Evolutionary conservation across 2,329 filamentous ascomycete genomes (phyloP).

Genomic region (Rhinocladiella similis): DNA sequence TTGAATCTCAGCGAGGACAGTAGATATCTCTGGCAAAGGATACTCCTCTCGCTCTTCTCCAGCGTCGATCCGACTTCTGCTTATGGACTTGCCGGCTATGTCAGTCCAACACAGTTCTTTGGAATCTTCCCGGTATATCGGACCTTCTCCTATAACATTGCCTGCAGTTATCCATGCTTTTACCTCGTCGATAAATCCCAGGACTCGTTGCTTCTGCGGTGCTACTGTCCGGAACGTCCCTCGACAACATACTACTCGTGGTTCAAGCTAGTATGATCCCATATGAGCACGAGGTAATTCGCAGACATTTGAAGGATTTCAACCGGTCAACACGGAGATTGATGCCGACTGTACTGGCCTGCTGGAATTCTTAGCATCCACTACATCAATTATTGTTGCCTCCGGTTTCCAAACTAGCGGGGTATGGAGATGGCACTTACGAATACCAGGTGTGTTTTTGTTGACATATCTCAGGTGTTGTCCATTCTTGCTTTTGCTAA

Average conservation of each 20-base stretch:
- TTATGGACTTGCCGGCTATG: neutral
- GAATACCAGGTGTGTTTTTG: too few species aligned
- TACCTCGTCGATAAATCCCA: neutral
- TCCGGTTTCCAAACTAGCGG: too few species aligned
- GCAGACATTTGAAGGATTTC: neutral
- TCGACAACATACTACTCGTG: neutral
- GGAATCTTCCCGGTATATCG: neutral
- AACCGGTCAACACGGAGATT: neutral
- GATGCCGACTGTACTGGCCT: neutral
- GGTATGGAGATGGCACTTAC: too few species aligned
- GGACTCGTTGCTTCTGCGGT: neutral
- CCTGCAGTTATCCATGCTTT: neutral
- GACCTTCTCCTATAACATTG: neutral
- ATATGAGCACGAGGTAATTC: too few species aligned
- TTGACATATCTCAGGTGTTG: too few species aligned
- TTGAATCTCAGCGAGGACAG: neutral
- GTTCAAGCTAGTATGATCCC: too few species aligned
- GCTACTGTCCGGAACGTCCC: neutral
- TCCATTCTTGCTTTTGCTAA: too few species aligned
- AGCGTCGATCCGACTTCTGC: neutral
- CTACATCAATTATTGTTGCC: too few species aligned
- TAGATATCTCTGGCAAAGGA: neutral
- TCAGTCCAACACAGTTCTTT: neutral
- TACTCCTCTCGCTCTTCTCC: neutral
- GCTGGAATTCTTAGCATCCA: neutral